Percentiles rank a stretch among this genome's conserved stretches.
phyloP scores from a whole-genome alignment of 257 asterid species.

The Linderniella brevidens region DNA sequence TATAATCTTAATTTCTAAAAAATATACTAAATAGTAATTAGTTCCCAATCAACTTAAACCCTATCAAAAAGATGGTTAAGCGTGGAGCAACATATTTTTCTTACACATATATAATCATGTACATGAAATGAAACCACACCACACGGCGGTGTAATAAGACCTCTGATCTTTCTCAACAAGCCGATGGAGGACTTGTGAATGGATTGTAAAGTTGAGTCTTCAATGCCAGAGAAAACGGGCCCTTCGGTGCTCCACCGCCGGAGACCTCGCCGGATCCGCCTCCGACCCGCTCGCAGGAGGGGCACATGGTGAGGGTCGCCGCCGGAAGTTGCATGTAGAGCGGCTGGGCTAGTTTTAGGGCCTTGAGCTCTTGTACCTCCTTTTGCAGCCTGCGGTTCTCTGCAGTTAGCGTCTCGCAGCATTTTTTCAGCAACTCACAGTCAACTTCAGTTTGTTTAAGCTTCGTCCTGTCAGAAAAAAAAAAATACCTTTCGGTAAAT shows the following conservation, averaged over 20 bases:
- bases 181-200: constrained; percentile 40
- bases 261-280: constrained; percentile 16
- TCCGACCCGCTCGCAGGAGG: constrained; percentile 60
- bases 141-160: too few species aligned
- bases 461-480: constrained; percentile 35
- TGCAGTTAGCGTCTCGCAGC: constrained; percentile 45
- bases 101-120: too few species aligned
- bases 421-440: constrained; percentile 53
- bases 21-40: too few species aligned
- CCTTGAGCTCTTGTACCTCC: constrained; percentile 44
- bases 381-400: constrained; percentile 44
- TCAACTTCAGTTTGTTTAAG: constrained; percentile 74
- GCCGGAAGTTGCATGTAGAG: constrained; percentile 67
- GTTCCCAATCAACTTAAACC: too few species aligned
- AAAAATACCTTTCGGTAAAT: too few species aligned
- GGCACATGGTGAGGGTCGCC: constrained; percentile 76
- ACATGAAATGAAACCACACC: too few species aligned
- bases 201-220: constrained; percentile 50
- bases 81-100: too few species aligned
- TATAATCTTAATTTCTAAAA: too few species aligned
- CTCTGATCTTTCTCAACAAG: constrained; percentile 20
- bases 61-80: too few species aligned
- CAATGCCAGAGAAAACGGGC: constrained; percentile 28
- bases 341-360: constrained; percentile 27
- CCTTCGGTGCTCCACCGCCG: constrained; percentile 11